Evolutionary conservation across 2,329 filamentous ascomycete species (phyloP), one percentile per base, ranked within the genome.

Genomic region (Thielaviopsis musarum): DNA sequence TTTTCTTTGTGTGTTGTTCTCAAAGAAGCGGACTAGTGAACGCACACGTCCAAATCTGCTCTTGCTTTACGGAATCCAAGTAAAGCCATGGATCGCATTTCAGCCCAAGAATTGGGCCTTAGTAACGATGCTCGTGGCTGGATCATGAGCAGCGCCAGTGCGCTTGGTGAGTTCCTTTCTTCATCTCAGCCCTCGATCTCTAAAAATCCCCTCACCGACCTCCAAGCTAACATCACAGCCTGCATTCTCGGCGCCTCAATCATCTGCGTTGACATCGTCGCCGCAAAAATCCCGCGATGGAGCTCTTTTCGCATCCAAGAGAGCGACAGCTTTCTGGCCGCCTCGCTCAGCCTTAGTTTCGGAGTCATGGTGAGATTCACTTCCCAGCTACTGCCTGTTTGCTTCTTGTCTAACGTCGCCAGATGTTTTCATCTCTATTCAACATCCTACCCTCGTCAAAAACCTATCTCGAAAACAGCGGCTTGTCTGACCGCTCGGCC

Each of bases 351-450:
- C 71, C 73, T 98, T 64, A 96, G 90, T 69, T 95, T 95, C 65
- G 91, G 93, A 52, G 91, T 97, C 53, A 95, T 98, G 90, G 91
- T 95, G 71, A 64, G 81, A 28, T 30, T 24, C 59, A 30, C 34
- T 30, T 7, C 48, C n/a, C 19, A 48, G 60, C 21, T 30, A 48
- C 58, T 15, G 10, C 38, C 4, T 45, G 19, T n/a, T 34, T 54
- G 1, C 15, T 53, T 38, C 61, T 58, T 59, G 41, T 24, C 24
- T 51, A 57, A 55, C 57, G 64, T 26, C 5, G 54, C n/a, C 66
- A 95, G 90, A 79, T 95, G 49, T 96, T 95, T 71, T 95, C 91
- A 41, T 84, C 91, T 1, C 73, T 97, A 30, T 95, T 91, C 70
- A 93, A 84, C 70, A 96, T 97, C 87, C 78, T 97, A 7, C 91